Base-by-base conservation (phyloP, 1,139 yeast species). In the Hansenula sp. region DNA sequence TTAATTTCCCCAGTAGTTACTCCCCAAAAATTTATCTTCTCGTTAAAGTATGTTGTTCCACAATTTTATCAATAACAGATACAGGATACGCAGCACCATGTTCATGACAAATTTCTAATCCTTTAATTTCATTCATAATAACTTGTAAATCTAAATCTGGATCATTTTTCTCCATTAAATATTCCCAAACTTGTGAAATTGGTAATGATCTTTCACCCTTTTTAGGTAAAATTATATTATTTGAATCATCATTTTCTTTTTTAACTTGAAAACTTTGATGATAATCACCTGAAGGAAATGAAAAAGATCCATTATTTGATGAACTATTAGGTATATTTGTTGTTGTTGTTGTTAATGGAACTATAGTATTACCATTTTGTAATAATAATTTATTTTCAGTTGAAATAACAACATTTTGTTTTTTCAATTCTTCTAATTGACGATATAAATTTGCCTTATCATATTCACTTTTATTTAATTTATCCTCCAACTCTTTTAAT, bases 101-200 rank as follows among this genome's bases (percentile, higher is more conserved):
- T 1, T 92, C 94, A 57, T 86, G 94, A 54, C 96, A 87, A 34
- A 66, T 70, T 55, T 86, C 95, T 39, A 73, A 60, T 1, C 92
- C 95, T 55, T 70, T 75, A 42, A 87, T 66, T 33, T 60, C 62
- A 18, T 61, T 56, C 80, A 86, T 79, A 2, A 87, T 76, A 30
- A 62, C 66, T 18, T 69, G 65, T 37, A 84, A 68, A 57, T 85
- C 87, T 38, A 82, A 61, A 12, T 69, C 69, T 37, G 66, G 62
- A 40, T 65, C 75, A 44, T 76, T 73, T 38, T 70, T 69, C 35
- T 68, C 69, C n/a, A 69, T 68, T 33, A 83, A 59, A 53, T 82
- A 83, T 56, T 87, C 92, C 95, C 96, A 87, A 1, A 85, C 81
- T 1, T 92, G 92, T 11, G 88, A 81, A 1, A 86, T 68, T 0